Evolutionary conservation across 1,284 basidiomycete species (phyloP), one percentile per base, ranked within the genome.

Genomic region (Peniophora sp.): DNA sequence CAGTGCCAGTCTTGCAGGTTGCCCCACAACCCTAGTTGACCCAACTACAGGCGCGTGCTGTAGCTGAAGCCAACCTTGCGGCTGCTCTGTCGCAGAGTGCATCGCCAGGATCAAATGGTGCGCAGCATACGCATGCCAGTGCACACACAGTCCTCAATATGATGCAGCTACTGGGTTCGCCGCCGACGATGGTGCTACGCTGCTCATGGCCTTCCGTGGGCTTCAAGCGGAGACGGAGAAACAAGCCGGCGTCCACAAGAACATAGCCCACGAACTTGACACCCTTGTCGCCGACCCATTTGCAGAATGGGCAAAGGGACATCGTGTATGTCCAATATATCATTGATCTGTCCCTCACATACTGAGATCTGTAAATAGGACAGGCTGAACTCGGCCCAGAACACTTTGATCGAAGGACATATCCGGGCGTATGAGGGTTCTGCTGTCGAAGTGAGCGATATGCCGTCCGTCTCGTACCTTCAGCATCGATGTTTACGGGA

Each of bases 151-250:
- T 8, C n/a, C 15, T 36, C 10, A 36, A 10, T 20, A 41, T 48
- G 32, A 27, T 49, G 41, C 55, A 82, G 81, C 74, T 51, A 71
- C 71, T 3, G 87, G 85, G n/a, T 91, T 91, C 58, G 69, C 71
- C 53, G 76, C 73, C 17, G 88, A 91, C 59, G 88, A 91, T 56
- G 88, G 88, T 14, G 88, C 88, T 37, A 88, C 88, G 3, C 68
- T 91, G 11, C 73, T 86, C 42, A 78, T 85, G 68, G 75, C 87
- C 1, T 88, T 91, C 64, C 81, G 78, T n/a, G 87, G 88, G 8
- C 73, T 91, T 39, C 83, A 90, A 60, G 73, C 75, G 51, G 87
- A 90, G 65, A 79, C 85, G 5, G 63, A 64, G 3, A 66, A 71
- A 14, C 85, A 91, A 60, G 88, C 84, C 18, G 74, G 79, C 56